Base-by-base conservation (phyloP, 768 basidiomycete genomes). In the Leccinum variicolor region DNA sequence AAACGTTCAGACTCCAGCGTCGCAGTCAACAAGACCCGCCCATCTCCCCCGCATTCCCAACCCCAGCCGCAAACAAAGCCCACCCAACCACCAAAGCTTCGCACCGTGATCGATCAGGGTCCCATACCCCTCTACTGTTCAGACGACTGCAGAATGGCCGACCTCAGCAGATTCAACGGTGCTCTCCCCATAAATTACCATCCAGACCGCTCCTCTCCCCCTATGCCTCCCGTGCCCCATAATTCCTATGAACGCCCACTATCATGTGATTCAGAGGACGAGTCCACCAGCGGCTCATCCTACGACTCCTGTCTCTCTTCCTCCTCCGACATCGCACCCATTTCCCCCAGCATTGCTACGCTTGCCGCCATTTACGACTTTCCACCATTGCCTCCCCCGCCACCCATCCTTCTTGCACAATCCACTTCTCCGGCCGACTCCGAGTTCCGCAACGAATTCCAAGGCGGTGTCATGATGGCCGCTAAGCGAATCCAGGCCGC, bases 121-220 rank as follows among this genome's bases (percentile, higher is more conserved):
- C 90, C 89, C n/a, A 84, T 82, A 1, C 90, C 90, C 19, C 80
- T 92, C 57, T 92, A 93, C 75, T 93, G 90, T 73, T 92, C 90
- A 1, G 87, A 90, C 60, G 81, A 86, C 65, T 93, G 90, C 68
- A 78, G 82, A 58, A 70, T 85, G 43, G 74, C 74, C 41, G 90
- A 92, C 70, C 68, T 85, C 63, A 75, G 76, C 64, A 69, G 69
- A 64, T 66, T 65, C 26, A 69, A 75, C 39, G 74, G 74, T 34
- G 73, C 69, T 52, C 73, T 80, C 49, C 76, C 77, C 53, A 75
- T 78, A 66, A 69, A 80, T 61, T 82, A 77, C 68, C 69, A 82
- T 62, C 83, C 82, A 28, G 72, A 75, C 60, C 75, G 75, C 23
- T 69, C 76, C 13, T 73, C 74, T 2, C 76, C 78, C 7, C 73